Evolutionary conservation across 805 yeast species (phyloP), one percentile per base, ranked within the genome.

Genomic region (Pichia kluyveri): DNA sequence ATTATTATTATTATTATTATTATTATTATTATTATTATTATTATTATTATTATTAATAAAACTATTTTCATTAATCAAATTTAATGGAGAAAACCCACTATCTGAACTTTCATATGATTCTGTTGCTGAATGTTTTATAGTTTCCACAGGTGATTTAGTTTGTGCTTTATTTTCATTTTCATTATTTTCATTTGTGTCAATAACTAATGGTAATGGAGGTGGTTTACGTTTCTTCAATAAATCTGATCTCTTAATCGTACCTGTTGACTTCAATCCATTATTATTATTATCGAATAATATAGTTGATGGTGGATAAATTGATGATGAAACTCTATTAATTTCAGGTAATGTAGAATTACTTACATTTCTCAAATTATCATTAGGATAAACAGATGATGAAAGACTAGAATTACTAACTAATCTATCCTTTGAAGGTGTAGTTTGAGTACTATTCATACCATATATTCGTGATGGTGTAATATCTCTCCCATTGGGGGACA

Each of bases 181-280:
- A 28, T 39, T 39, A 9, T 34, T 27, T n/a, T 38, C 30, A 14
- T 32, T 11, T 12, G 28, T 30, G 5, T 38, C 14, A 11, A 41
- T 17, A 9, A 26, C 23, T 5, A 37, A 17, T 37, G 38, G 23
- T 19, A 19, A 17, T 8, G 52, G 52, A 1, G 55, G 55, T 23
- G 53, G 51, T 30, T 41, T 52, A 18, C 55, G 32, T 26, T 47
- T 52, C 17, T 40, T 12, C 14, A 52, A 14, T 38, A 52, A 45
- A 30, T 44, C 51, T 17, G 43, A 34, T 32, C 51, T 40, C 38
- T 47, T 49, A 10, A 46, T 30, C n/a, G 47, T 46, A 9, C 41
- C n/a, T 5, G 39, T 31, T 10, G 48, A 17, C 27, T 44, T 28
- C 5, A 11, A 32, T 7, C 11, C 11, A 32, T 11, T 12, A 8